Percentiles rank a stretch among this genome's conserved stretches.
Evolutionary conservation across 2,329 filamentous ascomycete species (phyloP).

Genomic region (Orbilia blumenaviensis): DNA sequence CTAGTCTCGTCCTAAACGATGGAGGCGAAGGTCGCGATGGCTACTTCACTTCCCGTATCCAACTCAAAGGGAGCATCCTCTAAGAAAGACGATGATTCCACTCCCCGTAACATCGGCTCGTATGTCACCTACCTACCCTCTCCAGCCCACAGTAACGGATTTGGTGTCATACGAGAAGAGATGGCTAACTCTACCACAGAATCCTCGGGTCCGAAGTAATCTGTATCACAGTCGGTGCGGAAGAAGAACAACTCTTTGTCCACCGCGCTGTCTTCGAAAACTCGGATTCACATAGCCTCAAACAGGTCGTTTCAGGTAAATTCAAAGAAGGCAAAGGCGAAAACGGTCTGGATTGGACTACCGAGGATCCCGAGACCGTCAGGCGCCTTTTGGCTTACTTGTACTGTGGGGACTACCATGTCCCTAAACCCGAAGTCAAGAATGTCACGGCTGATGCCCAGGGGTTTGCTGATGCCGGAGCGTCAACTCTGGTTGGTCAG

Average conservation of each 20-base stretch:
- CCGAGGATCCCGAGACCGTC: conserved; percentile 20
- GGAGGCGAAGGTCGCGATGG: neutral
- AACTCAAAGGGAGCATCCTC: neutral
- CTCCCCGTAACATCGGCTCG: neutral
- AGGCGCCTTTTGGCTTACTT: conserved; percentile 21
- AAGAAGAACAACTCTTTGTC: neutral
- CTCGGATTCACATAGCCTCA: conserved; percentile 2
- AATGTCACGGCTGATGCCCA: neutral
- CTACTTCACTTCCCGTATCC: neutral
- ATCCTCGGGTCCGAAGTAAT: conserved; percentile 19
- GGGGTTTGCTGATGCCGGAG: neutral
- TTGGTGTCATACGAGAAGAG: too few relatives aligned
- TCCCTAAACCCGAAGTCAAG: conserved; percentile 17
- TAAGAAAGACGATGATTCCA: neutral
- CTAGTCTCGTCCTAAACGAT: neutral
- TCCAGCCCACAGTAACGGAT: too few relatives aligned
- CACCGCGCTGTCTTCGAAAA: conserved; percentile 10
- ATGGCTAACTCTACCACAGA: too few relatives aligned
- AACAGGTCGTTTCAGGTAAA: conserved; percentile 21
- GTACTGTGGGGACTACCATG: conserved; percentile 30
- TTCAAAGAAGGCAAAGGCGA: conserved; percentile 40
- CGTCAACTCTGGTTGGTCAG: neutral
- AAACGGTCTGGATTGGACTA: conserved; percentile 28
- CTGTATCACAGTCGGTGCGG: conserved; percentile 11
- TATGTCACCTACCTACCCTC: neutral